phyloP scores from a whole-genome alignment of 257 asterid genomes.

The Cinchona pubescens region DNA sequence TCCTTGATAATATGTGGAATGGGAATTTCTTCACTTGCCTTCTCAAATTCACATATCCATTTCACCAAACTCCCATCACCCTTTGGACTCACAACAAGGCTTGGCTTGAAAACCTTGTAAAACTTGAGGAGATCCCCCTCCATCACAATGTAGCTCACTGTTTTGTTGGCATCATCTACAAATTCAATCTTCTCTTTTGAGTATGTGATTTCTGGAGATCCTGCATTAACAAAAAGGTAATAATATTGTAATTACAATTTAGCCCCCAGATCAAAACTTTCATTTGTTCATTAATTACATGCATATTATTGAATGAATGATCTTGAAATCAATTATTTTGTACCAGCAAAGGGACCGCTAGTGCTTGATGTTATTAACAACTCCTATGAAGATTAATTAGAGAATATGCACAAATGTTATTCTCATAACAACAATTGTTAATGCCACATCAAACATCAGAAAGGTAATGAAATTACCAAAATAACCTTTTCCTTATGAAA shows the following conservation, averaged over 20 bases:
- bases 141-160: slow-evolving; percentile 39
- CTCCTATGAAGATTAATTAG: not conserved
- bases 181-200: slow-evolving; percentile 69
- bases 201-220: slow-evolving; percentile 34
- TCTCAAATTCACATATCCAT: slow-evolving; percentile 65
- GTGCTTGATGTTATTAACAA: no score
- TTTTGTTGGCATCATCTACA: slow-evolving; percentile 58
- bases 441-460: no score
- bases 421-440: no score
- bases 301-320: not conserved
- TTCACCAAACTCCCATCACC: slow-evolving; percentile 56
- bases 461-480: no score
- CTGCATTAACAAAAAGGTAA: slow-evolving; percentile 27
- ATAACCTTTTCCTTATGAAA: no score
- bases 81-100: slow-evolving; percentile 33
- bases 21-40: slow-evolving; percentile 58
- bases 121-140: slow-evolving; percentile 65
- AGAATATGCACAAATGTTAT: no score
- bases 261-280: no score
- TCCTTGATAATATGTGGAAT: slow-evolving; percentile 62
- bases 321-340: not conserved
- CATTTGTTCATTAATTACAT: not conserved
- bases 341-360: no score
- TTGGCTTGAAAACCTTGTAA: slow-evolving; percentile 63
- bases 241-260: no score